Evolutionary conservation across 192 early-diverging fungal species (phyloP), one percentile per base, ranked within the genome.

Genomic region (Lobulomyces angularis): DNA sequence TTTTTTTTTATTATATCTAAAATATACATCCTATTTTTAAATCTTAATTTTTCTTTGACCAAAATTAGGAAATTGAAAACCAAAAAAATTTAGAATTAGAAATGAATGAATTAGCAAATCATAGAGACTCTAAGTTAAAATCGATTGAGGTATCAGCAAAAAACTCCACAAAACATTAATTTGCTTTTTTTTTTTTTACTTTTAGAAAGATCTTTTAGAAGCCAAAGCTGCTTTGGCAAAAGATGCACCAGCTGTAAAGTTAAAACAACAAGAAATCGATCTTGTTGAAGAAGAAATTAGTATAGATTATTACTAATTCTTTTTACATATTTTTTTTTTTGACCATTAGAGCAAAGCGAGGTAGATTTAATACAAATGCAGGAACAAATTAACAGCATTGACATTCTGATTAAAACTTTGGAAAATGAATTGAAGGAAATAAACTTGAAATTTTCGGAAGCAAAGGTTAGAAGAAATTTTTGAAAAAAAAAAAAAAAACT

Each of bases 121-220:
- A 97, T 56, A 86, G 87, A 49, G 86, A 88, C 26, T 73, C 74
- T 9, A 97, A 95, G 59, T 51, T 97, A 22, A 72, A 87, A 46
- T 77, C 86, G 33, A 67, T 97, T 19, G 69, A 77, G 58, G 50
- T 55, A 18, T 14, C 8, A 8, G n/a, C n/a, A n/a, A n/a, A 25
- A 44, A 21, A 24, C 17, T 28, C 2, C 1, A 28, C 31, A 32
- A 29, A 2, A 46, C 16, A 19, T 12, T 36, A 6, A 5, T 2
- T 17, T 20, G 7, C 11, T 46, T 50, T 20, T 43, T 27, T 50
- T 21, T 46, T 20, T 43, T 41, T 2, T 31, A 37, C 23, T 23
- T 7, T 27, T 48, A 85, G 68, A 65, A 72, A 61, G 72, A 82
- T 20, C 67, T 91, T 29, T 50, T 58, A 3, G 37, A 56, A 17